Base-by-base conservation (phyloP, 2,329 filamentous ascomycete species). In the Verticillium klebahnii region DNA sequence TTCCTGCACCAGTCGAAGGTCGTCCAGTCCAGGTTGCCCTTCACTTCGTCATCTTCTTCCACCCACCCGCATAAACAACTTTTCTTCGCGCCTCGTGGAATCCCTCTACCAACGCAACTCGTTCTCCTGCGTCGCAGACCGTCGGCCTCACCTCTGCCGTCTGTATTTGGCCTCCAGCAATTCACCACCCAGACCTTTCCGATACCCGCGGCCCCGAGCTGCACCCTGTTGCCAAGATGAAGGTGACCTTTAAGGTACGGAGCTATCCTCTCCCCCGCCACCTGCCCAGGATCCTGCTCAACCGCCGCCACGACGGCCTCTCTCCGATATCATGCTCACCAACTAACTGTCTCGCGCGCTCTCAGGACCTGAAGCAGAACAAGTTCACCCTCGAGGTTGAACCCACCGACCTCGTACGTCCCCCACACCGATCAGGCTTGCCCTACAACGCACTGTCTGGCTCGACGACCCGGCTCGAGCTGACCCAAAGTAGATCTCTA, bases 331-430 rank as follows among this genome's bases (percentile, higher is more conserved):
- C 23, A 11, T 8, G 45, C 12, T 12, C n/a, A 50, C 9, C 9
- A 50, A 25, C 19, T 23, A 23, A 25, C 19, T 3, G 9, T 25
- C 34, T 5, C 23, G n/a, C 52, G 54, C 11, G 2, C 45, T 25
- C 69, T 37, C 70, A 97, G 93, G 95, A 99, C 82, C 85, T 99
- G 73, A 98, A 97, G 84, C 95, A 98, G 79, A 91, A 97, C 77
- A 97, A 97, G 83, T 99, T 99, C 80, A 88, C 89, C 73, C 90
- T 99, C 82, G 94, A 98, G 69, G 92, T 93, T 73, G 93, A 98
- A 77, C 92, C 93, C 66, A 89, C 90, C 67, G 93, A 97, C 75
- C 91, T 92, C 76, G 93, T 97, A 89, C 72, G 90, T 76, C 71
- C 68, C 71, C 74, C 73, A 50, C 19, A 50, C 45, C 45, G 45